Evolutionary conservation across 1,284 basidiomycete species (phyloP).

Genomic region (Kwoniella shivajii): DNA sequence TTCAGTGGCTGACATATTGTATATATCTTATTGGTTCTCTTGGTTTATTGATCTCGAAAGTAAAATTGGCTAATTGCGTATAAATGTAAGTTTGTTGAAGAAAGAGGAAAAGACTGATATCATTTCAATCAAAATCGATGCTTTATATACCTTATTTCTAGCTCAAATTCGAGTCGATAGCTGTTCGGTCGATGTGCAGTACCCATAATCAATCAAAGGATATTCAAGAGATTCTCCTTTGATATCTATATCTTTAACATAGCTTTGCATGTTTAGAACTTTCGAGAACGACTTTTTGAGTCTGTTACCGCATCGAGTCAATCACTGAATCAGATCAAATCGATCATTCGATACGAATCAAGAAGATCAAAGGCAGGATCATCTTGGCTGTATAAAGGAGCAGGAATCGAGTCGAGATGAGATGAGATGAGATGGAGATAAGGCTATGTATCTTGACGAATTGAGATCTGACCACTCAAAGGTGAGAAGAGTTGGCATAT

Average conservation of each 20-base stretch:
- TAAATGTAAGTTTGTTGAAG: background rate
- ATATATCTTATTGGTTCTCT: background rate
- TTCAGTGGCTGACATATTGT: conserved; percentile 1
- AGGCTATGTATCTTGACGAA: too few relatives aligned
- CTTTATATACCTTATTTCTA: background rate
- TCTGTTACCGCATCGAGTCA: too few relatives aligned
- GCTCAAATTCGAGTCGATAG: background rate
- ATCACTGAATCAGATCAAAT: too few relatives aligned
- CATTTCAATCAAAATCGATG: too few relatives aligned
- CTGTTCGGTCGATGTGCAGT: background rate
- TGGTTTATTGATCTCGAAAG: background rate
- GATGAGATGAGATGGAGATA: too few relatives aligned
- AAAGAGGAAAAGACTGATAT: background rate
- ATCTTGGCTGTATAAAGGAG: too few relatives aligned
- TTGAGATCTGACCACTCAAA: background rate
- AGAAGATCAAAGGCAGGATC: background rate
- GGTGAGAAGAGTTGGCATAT: background rate
- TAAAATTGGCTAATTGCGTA: background rate
- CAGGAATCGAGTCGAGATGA: too few relatives aligned
- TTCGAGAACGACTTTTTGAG: background rate
- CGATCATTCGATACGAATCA: background rate
- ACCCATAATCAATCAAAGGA: too few relatives aligned
- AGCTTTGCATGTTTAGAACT: background rate
- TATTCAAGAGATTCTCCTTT: too few relatives aligned
- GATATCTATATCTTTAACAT: too few relatives aligned